A percentile compares a stretch with the other conserved stretches of the same genome.
These are phyloP conservation scores for Botryotinia convoluta DNA, from an alignment of 2,329 filamentous ascomycete species.

Conservation along the genomic window DNA sequence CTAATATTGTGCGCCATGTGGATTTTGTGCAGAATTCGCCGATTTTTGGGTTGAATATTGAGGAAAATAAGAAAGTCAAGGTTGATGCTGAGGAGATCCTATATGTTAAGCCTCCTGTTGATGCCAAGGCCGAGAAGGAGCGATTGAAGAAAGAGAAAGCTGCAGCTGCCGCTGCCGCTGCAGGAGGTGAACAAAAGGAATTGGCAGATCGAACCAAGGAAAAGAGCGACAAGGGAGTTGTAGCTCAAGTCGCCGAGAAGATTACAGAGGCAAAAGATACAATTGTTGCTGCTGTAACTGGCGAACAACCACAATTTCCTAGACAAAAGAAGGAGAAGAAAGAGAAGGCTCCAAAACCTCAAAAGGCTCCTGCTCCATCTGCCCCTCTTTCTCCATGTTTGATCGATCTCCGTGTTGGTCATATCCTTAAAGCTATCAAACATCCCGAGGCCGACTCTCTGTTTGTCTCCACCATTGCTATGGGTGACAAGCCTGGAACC, in stretches of 20 bases:
- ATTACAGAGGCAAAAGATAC: slow-evolving; percentile 43
- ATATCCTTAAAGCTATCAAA: slow-evolving; percentile 92
- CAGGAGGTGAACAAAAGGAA: slow-evolving; percentile 48
- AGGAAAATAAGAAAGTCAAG: slow-evolving; percentile 70
- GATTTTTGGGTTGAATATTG: slow-evolving; percentile 68
- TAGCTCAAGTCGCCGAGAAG: slow-evolving; percentile 49
- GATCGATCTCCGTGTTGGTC: slow-evolving; percentile 93
- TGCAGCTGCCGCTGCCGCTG: slow-evolving; percentile 56
- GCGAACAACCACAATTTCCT: slow-evolving; percentile 41
- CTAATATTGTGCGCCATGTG: slow-evolving; percentile 85
- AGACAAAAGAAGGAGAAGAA: slow-evolving; percentile 83
- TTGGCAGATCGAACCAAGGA: slow-evolving; percentile 62
- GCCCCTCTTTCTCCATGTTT: slow-evolving; percentile 78
- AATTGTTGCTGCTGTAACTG: slow-evolving; percentile 39
- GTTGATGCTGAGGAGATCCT: slow-evolving; percentile 78
- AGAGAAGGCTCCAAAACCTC: slow-evolving; percentile 77
- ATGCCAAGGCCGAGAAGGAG: slow-evolving; percentile 95
- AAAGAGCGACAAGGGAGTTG: slow-evolving; percentile 51
- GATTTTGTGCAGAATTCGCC: slow-evolving; percentile 93
- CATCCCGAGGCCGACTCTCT: slow-evolving; percentile 97
- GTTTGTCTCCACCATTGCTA: slow-evolving; percentile 92
- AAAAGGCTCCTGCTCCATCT: slow-evolving; percentile 62
- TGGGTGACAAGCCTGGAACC: slow-evolving; percentile 80
- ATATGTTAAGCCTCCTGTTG: slow-evolving; percentile 84
- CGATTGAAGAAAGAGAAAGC: slow-evolving; percentile 95